Evolutionary conservation across 2,329 filamentous ascomycete genomes (phyloP).

Genomic region (Colletotrichum gloeosporioides): DNA sequence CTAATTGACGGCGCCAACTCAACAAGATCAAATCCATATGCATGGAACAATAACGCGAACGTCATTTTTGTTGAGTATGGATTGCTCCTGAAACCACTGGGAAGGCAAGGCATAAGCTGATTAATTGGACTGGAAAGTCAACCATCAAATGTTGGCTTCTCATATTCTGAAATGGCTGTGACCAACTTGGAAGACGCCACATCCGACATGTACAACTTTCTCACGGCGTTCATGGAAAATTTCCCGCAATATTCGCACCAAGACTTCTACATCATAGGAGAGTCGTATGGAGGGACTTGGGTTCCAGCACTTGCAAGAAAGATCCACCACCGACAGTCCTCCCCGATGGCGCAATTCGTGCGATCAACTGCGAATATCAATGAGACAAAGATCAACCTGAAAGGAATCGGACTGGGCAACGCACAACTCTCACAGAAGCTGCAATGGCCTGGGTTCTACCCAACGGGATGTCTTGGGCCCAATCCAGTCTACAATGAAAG

Average conservation of each 20-base stretch:
- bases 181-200: not conserved
- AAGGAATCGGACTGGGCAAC: not conserved
- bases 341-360: not conserved
- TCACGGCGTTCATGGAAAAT: not conserved
- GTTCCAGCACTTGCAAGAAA: not conserved
- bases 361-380: not conserved
- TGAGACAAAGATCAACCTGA: not conserved
- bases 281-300: not conserved
- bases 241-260: not conserved
- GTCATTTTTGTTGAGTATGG: not conserved
- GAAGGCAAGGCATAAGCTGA: not conserved
- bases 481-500: not conserved
- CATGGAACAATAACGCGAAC: not conserved
- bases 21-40: not conserved
- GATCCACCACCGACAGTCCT: not conserved
- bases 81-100: not conserved
- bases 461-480: not conserved
- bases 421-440: not conserved
- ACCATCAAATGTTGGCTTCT: not conserved
- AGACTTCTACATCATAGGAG: slow-evolving; percentile 1
- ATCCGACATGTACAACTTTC: not conserved
- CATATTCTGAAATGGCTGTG: not conserved
- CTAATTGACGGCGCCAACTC: not conserved
- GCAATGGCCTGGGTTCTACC: slow-evolving; percentile 1
- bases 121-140: not conserved